phyloP scores from a whole-genome alignment of 371 early-diverging fungal species.

The Saksenaea oblongispora region DNA sequence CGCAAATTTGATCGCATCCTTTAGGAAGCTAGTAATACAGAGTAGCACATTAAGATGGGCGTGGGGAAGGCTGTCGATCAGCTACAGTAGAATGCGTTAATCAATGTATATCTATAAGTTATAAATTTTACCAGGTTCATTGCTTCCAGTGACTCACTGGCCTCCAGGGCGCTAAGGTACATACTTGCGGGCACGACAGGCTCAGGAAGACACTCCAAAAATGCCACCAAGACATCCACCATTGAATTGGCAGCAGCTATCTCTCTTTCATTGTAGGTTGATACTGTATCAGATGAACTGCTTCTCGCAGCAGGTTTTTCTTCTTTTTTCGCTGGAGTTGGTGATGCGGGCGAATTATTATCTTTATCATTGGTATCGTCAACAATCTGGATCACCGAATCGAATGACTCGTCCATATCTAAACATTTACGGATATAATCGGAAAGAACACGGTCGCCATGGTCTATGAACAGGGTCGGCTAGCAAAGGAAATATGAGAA shows the following conservation, averaged over 20 bases:
- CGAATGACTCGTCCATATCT: slow-evolving; percentile 79
- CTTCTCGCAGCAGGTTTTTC: background rate
- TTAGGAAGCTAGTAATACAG: slow-evolving; percentile 75
- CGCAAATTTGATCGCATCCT: slow-evolving; percentile 59
- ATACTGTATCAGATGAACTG: slow-evolving; percentile 6
- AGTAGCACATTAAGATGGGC: slow-evolving; percentile 73
- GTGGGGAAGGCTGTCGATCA: slow-evolving; percentile 60
- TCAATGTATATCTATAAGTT: slow-evolving; percentile 17
- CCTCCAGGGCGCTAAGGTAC: slow-evolving; percentile 67
- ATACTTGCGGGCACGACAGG: slow-evolving; percentile 72
- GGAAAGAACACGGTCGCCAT: slow-evolving; percentile 68
- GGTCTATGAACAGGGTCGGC: slow-evolving; percentile 67
- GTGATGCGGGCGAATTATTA: background rate
- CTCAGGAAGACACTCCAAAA: slow-evolving; percentile 74
- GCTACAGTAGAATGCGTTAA: slow-evolving; percentile 24
- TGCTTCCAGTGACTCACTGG: slow-evolving; percentile 45
- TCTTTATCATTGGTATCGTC: background rate
- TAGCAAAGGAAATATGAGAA: slow-evolving; percentile 11
- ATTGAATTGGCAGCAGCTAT: slow-evolving; percentile 75
- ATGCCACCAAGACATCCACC: slow-evolving; percentile 72
- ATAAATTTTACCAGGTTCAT: slow-evolving; percentile 44
- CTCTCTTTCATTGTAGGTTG: slow-evolving; percentile 20
- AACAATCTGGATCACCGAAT: slow-evolving; percentile 51
- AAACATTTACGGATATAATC: slow-evolving; percentile 78
- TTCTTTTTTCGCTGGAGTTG: slow-evolving; percentile 2